phyloP scores from a whole-genome alignment of 208 protist genomes.

The Acanthamoeba sp. region DNA sequence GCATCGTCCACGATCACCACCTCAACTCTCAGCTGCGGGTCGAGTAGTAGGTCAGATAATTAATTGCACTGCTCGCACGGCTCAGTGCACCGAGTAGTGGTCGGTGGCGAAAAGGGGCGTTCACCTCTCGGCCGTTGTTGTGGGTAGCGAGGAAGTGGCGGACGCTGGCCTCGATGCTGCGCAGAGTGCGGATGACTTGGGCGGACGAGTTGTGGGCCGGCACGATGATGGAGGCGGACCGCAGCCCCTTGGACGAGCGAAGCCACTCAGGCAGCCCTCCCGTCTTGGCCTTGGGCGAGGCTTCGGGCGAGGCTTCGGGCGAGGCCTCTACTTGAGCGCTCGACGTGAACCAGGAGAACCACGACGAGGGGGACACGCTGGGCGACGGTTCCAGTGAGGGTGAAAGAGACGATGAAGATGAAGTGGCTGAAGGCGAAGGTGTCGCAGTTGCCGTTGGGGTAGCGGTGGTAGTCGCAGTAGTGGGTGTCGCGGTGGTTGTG shows the following conservation, averaged over 20 bases:
- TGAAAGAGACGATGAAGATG: neutral
- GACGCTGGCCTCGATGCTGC: conserved; percentile 25
- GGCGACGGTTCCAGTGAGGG: neutral
- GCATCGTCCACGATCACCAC: conserved; percentile 44
- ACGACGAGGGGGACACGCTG: neutral
- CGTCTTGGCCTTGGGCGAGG: neutral
- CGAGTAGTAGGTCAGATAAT: no score
- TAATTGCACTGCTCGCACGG: no score
- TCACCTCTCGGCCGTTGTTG: neutral
- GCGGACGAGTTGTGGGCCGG: conserved; percentile 36
- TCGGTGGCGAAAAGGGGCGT: no score
- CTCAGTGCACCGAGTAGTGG: no score
- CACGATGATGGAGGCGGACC: neutral
- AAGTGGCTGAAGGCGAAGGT: neutral
- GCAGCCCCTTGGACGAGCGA: neutral
- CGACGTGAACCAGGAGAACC: neutral
- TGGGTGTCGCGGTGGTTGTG: neutral
- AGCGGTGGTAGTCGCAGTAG: neutral
- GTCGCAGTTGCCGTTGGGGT: neutral
- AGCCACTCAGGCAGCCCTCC: neutral
- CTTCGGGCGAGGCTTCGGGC: neutral
- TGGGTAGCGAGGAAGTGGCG: neutral
- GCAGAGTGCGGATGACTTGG: conserved; percentile 9
- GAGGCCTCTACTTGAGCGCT: neutral
- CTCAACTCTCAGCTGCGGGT: neutral